phyloP scores from a whole-genome alignment of 768 basidiomycete species.

The Scleroderma citrinum region DNA sequence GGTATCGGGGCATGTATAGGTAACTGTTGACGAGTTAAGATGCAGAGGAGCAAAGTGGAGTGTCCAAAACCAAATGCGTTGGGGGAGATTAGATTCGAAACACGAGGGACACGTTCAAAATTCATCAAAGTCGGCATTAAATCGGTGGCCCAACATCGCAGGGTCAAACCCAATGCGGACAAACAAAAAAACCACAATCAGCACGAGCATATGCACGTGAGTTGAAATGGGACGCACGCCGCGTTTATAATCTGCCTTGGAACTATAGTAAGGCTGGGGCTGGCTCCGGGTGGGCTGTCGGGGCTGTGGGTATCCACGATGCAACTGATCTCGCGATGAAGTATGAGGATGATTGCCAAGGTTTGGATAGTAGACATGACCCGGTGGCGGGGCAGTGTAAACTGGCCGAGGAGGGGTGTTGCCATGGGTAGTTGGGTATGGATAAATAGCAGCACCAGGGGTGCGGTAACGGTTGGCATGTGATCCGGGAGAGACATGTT shows the following conservation, averaged over 20 bases:
- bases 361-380: constrained; percentile 20
- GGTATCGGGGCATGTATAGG: constrained; percentile 26
- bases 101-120: constrained; percentile 2
- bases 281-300: constrained; percentile 19
- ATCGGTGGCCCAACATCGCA: neutral
- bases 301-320: constrained; percentile 14
- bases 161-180: constrained; percentile 1
- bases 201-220: constrained; percentile 10
- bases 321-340: constrained; percentile 12
- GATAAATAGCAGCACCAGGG: constrained; percentile 12
- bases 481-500: neutral
- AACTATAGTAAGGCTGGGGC: constrained; percentile 23
- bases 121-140: constrained; percentile 5
- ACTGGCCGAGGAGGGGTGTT: constrained; percentile 12
- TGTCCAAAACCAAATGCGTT: neutral
- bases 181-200: constrained; percentile 10
- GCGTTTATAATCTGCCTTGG: constrained; percentile 27
- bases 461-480: constrained; percentile 15
- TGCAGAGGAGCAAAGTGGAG: neutral
- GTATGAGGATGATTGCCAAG: constrained; percentile 6
- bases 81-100: neutral
- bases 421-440: constrained; percentile 10
- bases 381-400: constrained; percentile 24
- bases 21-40: constrained; percentile 8
- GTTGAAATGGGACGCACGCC: constrained; percentile 19